A percentile compares a stretch with the other conserved stretches of the same genome.
Evolutionary conservation across 2,329 filamentous ascomycete species (phyloP).

Genomic region (Alternaria brassicae): DNA sequence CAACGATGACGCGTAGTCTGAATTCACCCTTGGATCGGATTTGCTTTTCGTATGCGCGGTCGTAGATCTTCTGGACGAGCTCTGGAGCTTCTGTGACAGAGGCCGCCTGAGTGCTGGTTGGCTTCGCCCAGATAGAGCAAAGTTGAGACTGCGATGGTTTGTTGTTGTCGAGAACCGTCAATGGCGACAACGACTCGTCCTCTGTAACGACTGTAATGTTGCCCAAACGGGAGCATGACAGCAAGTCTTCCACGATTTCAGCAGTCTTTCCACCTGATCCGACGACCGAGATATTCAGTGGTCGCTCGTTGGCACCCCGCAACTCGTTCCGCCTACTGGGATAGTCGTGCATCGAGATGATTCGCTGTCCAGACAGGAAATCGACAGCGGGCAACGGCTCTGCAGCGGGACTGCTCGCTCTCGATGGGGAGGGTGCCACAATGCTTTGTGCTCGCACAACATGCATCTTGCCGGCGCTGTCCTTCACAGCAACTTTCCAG

Average conservation of each 20-base stretch:
- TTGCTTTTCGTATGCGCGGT: conserved; percentile 47
- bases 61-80: conserved; percentile 44
- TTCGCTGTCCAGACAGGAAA: conserved; percentile 44
- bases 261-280: conserved; percentile 38
- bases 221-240: conserved; percentile 43
- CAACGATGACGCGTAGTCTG: conserved; percentile 36
- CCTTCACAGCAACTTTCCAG: conserved; percentile 42
- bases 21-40: conserved; percentile 43
- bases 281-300: conserved; percentile 41
- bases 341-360: conserved; percentile 45
- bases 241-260: conserved; percentile 45
- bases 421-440: conserved; percentile 35
- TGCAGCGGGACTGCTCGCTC: conserved; percentile 20
- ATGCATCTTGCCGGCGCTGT: conserved; percentile 32
- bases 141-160: conserved; percentile 40
- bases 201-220: conserved; percentile 48
- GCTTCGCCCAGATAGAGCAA: conserved; percentile 48
- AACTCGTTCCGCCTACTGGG: conserved; percentile 40
- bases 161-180: conserved; percentile 35
- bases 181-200: conserved; percentile 39
- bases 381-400: conserved; percentile 34
- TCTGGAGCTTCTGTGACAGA: conserved; percentile 36
- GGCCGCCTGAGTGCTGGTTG: conserved; percentile 28
- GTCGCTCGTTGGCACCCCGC: conserved; percentile 36
- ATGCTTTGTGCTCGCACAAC: conserved; percentile 38